Evolutionary conservation across 106 monocot genomes (phyloP).

Genomic region (Acorus calamus): DNA sequence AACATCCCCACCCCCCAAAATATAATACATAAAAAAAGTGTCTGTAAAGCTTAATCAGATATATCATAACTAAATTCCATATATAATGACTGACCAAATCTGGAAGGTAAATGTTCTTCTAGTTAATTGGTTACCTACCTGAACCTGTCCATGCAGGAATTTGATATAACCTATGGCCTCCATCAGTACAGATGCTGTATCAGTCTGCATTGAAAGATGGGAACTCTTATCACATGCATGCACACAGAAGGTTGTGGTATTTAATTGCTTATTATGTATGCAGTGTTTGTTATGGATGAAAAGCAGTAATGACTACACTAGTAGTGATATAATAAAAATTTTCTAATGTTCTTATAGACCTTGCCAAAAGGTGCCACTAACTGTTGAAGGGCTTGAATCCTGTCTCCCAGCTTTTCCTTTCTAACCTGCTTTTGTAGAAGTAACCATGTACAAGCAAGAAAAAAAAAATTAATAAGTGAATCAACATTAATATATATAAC

Average conservation of each 20-base stretch:
- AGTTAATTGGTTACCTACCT: no score
- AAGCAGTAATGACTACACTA: no score
- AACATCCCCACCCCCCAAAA: no score
- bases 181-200: slow-evolving; percentile 50
- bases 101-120: no score
- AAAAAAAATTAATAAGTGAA: background rate
- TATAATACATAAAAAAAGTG: background rate
- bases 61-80: no score
- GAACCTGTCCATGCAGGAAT: slow-evolving; percentile 51
- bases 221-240: no score
- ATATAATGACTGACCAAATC: no score
- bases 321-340: no score
- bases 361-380: slow-evolving; percentile 89
- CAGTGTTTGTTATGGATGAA: no score
- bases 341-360: slow-evolving; percentile 14
- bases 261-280: no score
- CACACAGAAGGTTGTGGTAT: no score
- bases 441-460: background rate
- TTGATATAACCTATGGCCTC: slow-evolving; percentile 64
- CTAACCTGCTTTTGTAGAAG: slow-evolving; percentile 35
- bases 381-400: slow-evolving; percentile 84
- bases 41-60: no score
- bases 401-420: slow-evolving; percentile 85
- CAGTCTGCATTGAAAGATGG: slow-evolving; percentile 21
- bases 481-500: background rate